Conservation (phyloP, 768 basidiomycete genomes). For the Podaxis rugospora region DNA sequence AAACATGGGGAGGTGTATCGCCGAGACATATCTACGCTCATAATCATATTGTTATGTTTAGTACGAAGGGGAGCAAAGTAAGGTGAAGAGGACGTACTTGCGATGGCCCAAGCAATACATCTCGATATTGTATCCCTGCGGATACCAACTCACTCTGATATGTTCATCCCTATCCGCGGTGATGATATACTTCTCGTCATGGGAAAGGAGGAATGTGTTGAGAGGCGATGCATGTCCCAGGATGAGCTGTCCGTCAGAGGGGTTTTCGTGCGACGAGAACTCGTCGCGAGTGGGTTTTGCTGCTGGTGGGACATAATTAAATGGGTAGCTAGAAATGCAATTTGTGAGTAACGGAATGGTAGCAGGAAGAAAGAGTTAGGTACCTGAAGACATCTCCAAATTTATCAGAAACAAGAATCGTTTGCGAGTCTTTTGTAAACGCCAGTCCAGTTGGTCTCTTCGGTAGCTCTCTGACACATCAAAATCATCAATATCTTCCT, state of each 20-base stretch:
- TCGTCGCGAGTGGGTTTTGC: conserved; percentile 23
- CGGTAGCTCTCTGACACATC: conserved; percentile 58
- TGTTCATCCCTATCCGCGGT: conserved; percentile 96
- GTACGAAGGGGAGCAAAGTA: background rate
- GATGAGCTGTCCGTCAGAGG: conserved; percentile 63
- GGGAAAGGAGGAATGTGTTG: conserved; percentile 64
- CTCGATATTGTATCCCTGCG: conserved; percentile 82
- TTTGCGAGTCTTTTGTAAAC: conserved; percentile 57
- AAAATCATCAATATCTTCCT: background rate
- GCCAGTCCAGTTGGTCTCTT: conserved; percentile 75
- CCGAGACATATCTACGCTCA: conserved; percentile 71
- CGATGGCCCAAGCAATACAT: conserved; percentile 82
- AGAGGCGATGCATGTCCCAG: conserved; percentile 89
- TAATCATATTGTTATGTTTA: background rate
- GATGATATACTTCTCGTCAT: conserved; percentile 70
- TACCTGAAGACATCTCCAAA: conserved; percentile 92
- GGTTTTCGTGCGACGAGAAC: conserved; percentile 62
- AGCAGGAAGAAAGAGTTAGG: conserved; percentile 11
- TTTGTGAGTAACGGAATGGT: background rate
- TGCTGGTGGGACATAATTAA: conserved; percentile 32
- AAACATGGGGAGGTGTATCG: conserved; percentile 62
- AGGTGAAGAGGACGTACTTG: conserved; percentile 45
- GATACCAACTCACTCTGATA: conserved; percentile 87
- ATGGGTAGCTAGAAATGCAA: conserved; percentile 47
- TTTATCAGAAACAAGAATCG: conserved; percentile 85